phyloP scores from a whole-genome alignment of 768 basidiomycete genomes.

The Candolleomyces efflorescens region DNA sequence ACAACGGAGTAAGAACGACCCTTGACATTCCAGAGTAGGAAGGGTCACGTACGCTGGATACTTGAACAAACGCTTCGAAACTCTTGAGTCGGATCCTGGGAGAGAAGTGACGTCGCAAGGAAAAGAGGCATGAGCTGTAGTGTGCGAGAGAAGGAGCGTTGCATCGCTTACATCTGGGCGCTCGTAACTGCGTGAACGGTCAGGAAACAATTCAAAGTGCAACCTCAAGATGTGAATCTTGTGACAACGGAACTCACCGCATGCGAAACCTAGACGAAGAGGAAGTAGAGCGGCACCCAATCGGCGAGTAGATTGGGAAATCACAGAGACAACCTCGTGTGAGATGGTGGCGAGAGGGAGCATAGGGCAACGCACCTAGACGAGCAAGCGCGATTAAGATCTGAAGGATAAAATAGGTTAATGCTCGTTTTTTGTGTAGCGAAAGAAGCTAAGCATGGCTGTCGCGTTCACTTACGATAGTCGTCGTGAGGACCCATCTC shows the following conservation, averaged over 20 bases:
- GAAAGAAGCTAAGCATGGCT: too few species aligned
- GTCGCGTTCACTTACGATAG: neutral
- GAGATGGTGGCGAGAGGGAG: too few species aligned
- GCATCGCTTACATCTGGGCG: constrained; percentile 5
- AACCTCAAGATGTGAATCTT: neutral
- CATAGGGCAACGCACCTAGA: constrained; percentile 3
- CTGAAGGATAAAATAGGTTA: neutral
- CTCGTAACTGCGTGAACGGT: neutral
- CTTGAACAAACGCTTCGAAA: constrained; percentile 3
- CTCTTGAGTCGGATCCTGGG: constrained; percentile 5
- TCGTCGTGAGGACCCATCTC: constrained; percentile 2
- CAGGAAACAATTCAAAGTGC: neutral
- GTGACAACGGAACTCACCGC: constrained; percentile 1
- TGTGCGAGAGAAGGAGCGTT: neutral
- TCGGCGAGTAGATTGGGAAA: neutral
- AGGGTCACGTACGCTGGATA: constrained; percentile 2
- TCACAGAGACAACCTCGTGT: neutral
- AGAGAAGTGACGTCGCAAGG: neutral
- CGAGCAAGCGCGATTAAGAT: constrained; percentile 2
- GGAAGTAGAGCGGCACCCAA: neutral
- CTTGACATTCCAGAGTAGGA: neutral
- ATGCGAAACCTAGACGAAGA: constrained; percentile 5
- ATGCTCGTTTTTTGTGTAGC: too few species aligned
- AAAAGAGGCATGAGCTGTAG: neutral
- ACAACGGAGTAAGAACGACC: neutral